Evolutionary conservation across 2,329 filamentous ascomycete species (phyloP), one percentile per base, ranked within the genome.

Genomic region (Apiospora hydei): DNA sequence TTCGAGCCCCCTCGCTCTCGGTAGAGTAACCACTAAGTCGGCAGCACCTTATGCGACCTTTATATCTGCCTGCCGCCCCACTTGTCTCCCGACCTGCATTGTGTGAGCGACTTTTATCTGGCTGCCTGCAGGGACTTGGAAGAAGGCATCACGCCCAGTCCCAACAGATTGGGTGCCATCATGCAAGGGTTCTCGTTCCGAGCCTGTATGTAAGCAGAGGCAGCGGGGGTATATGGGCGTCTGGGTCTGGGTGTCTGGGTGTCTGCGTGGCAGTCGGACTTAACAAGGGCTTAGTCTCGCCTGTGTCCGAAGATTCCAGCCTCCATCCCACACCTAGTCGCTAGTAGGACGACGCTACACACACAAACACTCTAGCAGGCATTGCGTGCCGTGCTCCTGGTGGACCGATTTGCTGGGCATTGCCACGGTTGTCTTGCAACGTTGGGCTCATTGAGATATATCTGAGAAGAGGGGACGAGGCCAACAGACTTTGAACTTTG

Each of bases 271-370:
- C 18, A 38, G 11, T 41, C 57, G 57, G 57, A 64, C 57, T 64
- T 64, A 64, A 64, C 57, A 64, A 41, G 57, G 57, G 57, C 57
- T 64, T 64, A 64, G n/a, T 21, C 30, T 64, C 30, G n/a, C 34
- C 21, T 14, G 57, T 24, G 21, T 64, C 57, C 57, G 57, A 64
- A 41, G 34, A 51, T 26, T 51, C 49, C 10, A 51, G 30, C 57
- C 13, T 38, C 34, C 34, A n/a, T 64, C 57, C 21, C 30, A 61
- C 53, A 34, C 26, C 51, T 34, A 34, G 11, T 53, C 26, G 14
- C 49, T 53, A 53, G 49, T 26, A 26, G 11, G 11, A 14, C 13
- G 49, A 16, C n/a, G 24, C 49, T 53, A 53, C 49, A 26, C 49
- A 14, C 49, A 26, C 34, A 5, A 38, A 38, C 13, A 21, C 34